Base-by-base conservation (phyloP, 768 basidiomycete genomes). In the Mycena belliarum region DNA sequence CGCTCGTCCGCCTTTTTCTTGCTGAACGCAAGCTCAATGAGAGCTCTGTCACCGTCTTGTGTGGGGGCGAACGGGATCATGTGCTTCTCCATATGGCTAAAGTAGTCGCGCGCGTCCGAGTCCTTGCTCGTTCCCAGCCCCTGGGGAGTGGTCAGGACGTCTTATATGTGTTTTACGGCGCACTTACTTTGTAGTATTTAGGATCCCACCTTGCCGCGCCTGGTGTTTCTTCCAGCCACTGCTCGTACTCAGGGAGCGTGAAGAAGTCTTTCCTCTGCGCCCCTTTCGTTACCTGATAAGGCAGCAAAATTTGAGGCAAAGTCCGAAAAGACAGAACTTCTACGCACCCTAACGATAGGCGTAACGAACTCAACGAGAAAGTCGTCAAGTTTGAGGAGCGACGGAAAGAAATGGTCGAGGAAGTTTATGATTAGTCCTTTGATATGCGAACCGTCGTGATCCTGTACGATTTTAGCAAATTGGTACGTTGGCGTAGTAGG, bases 371-470 rank as follows among this genome's bases (percentile, higher is more conserved):
- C 97, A 35, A 98, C 92, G 48, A 99, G 76, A 75, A 99, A 99
- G 57, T 89, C 87, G 1, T 93, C 89, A 18, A 97, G 73, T 70
- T 88, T 93, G 55, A 99, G 81, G 21, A 99, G 78, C 2, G 96
- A 97, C 0, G 97, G 97, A 72, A 89, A 98, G 72, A 95, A 98
- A 70, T 95, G 90, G 67, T 98, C 97, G 59, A 99, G 76, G 72
- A 95, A 98, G 74, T 99, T 99, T 76, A 99, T 95, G 47, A 99
- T 81, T 9, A 98, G 83, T n/a, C 97, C 97, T 73, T 99, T 99
- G 77, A 99, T 99, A 75, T 99, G 97, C n/a, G 97, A 98, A 49
- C 97, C 97, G 74, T 99, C 97, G 75, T 98, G 94, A 84, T 99
- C 97, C 94, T 97, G 68, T 20, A 11, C 24, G 25, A 56, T 60